Percentiles rank a stretch among this genome's conserved stretches.
Evolutionary conservation across 2,329 filamentous ascomycete genomes (phyloP).

Genomic region (Ciborinia camelliae): DNA sequence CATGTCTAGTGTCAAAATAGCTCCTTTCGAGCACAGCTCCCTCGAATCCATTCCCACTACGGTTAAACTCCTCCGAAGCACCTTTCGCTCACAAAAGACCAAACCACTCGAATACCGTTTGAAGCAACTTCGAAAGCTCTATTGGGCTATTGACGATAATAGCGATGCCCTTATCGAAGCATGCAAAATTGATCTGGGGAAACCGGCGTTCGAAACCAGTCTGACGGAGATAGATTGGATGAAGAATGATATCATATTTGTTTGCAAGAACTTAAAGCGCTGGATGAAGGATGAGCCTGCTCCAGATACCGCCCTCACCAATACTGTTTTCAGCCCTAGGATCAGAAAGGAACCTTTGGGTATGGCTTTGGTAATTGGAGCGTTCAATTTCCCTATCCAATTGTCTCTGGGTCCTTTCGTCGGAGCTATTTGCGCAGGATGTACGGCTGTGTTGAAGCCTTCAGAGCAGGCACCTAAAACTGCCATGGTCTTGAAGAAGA

Average conservation of each 20-base stretch:
- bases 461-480: conserved; percentile 76
- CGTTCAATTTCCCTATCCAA: conserved; percentile 92
- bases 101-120: conserved; percentile 78
- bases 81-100: conserved; percentile 78
- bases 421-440: conserved; percentile 89
- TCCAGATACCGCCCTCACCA: conserved; percentile 64
- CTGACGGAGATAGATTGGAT: conserved; percentile 74
- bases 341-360: conserved; percentile 88
- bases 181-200: conserved; percentile 72
- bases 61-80: conserved; percentile 58
- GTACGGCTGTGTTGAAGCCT: conserved; percentile 86
- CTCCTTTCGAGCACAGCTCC: conserved; percentile 56
- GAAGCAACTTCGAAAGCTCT: conserved; percentile 85
- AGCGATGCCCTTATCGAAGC: conserved; percentile 70
- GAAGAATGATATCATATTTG: conserved; percentile 76
- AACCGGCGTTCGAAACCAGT: conserved; percentile 70
- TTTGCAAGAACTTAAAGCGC: conserved; percentile 71
- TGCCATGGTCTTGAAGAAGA: conserved; percentile 74
- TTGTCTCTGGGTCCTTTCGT: conserved; percentile 74
- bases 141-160: conserved; percentile 87
- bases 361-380: conserved; percentile 77
- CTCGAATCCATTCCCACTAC: conserved; percentile 62
- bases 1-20: conserved; percentile 26
- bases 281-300: conserved; percentile 82
- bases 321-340: conserved; percentile 66